These are phyloP conservation scores for Sporothrix brunneoviolacea DNA, from an alignment of 2,329 filamentous ascomycete species.

Conservation along the genomic window DNA sequence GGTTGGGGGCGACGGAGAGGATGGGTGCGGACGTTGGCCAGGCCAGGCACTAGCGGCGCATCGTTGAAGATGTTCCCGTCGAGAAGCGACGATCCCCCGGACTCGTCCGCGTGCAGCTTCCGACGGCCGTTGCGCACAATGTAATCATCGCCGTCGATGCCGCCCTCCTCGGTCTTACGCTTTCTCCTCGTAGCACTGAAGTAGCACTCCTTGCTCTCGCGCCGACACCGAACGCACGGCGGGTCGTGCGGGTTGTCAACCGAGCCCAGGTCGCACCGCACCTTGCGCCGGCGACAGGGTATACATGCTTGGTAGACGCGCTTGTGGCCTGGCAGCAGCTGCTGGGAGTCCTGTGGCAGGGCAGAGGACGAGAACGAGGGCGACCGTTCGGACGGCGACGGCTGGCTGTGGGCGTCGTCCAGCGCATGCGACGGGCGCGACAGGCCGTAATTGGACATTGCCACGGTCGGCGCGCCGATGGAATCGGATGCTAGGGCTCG, in stretches of 20 bases:
- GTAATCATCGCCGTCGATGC: constrained; percentile 53
- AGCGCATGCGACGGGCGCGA: constrained; percentile 11
- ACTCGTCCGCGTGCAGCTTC: constrained; percentile 46
- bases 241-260: constrained; percentile 93
- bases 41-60: constrained; percentile 58
- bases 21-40: constrained; percentile 57
- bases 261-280: constrained; percentile 58
- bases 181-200: constrained; percentile 94
- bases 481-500: not conserved
- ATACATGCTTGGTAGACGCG: constrained; percentile 59
- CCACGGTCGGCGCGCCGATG: constrained; percentile 11
- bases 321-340: constrained; percentile 35
- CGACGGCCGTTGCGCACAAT: constrained; percentile 68
- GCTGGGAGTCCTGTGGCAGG: constrained; percentile 9
- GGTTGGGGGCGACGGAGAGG: constrained; percentile 57
- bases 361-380: constrained; percentile 16
- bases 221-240: constrained; percentile 85
- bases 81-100: constrained; percentile 22
- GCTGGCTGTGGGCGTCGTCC: constrained; percentile 11
- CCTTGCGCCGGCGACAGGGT: constrained; percentile 54
- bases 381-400: constrained; percentile 13
- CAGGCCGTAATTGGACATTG: constrained; percentile 24
- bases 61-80: constrained; percentile 43
- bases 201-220: constrained; percentile 94
- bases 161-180: constrained; percentile 65